Conservation (phyloP, 1,284 basidiomycete genomes). For the Puccinia sorghi region DNA sequence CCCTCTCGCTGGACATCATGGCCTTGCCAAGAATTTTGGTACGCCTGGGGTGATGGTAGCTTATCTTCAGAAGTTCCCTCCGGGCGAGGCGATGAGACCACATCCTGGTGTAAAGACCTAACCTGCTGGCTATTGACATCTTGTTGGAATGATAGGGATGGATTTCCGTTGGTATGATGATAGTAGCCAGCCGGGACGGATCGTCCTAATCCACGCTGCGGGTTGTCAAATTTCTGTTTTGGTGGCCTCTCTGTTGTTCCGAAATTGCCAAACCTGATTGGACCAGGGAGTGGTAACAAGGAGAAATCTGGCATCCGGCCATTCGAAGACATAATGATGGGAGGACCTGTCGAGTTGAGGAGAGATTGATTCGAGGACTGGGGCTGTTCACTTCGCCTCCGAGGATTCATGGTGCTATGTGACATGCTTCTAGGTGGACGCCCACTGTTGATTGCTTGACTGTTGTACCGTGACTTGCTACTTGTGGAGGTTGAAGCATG, state of each 20-base stretch:
- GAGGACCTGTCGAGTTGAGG: conserved; percentile 15
- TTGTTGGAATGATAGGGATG: conserved; percentile 15
- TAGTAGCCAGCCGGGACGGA: conserved; percentile 29
- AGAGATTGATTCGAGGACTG: conserved; percentile 19
- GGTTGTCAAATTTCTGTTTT: conserved; percentile 37
- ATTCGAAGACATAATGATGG: conserved; percentile 31
- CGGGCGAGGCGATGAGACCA: not conserved
- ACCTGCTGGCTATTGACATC: not conserved
- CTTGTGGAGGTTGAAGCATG: not conserved
- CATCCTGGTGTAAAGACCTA: conserved; percentile 4
- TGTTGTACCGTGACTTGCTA: conserved; percentile 11
- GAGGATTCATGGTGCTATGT: conserved; percentile 28
- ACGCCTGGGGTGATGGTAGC: not conserved
- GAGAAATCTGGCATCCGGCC: conserved; percentile 46
- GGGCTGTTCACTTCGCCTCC: conserved; percentile 42
- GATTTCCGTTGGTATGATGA: conserved; percentile 32
- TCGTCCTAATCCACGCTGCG: conserved; percentile 21
- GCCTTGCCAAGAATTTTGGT: conserved; percentile 8
- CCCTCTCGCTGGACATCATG: conserved; percentile 16
- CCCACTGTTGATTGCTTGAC: conserved; percentile 4
- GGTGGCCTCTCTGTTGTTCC: conserved; percentile 27
- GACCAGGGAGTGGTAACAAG: conserved; percentile 27
- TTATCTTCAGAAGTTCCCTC: conserved; percentile 2
- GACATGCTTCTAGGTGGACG: conserved; percentile 30
- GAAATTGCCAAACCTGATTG: conserved; percentile 49